Evolutionary conservation across 139 green algal genomes (phyloP).

Genomic region (Coelastrella sp.): DNA sequence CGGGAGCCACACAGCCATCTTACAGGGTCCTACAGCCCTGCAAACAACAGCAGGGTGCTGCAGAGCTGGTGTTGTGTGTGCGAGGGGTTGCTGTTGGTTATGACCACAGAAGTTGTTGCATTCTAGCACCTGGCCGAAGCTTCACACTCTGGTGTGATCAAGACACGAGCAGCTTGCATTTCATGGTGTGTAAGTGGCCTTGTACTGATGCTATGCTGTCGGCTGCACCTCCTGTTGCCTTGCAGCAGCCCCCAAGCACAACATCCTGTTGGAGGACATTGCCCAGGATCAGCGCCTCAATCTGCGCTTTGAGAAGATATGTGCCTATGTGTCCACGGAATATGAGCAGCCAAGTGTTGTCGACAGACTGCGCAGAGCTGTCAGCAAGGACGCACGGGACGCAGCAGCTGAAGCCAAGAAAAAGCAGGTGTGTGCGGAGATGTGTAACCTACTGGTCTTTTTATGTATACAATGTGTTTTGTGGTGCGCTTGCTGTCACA

Average conservation of each 20-base stretch:
- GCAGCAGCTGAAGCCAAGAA: slow-evolving; percentile 21
- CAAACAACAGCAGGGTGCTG: too few species aligned
- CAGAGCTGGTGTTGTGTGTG: too few species aligned
- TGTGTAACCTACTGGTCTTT: too few species aligned
- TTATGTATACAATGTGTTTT: too few species aligned
- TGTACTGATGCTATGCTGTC: too few species aligned
- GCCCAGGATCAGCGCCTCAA: slow-evolving; percentile 12
- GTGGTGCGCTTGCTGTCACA: too few species aligned
- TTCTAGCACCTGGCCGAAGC: neutral
- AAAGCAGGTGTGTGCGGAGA: slow-evolving; percentile 10
- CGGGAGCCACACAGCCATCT: too few species aligned
- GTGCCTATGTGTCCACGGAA: slow-evolving; percentile 27
- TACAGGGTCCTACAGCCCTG: too few species aligned
- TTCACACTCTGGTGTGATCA: too few species aligned
- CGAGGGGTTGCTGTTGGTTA: neutral
- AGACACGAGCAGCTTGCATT: too few species aligned
- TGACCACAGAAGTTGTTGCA: neutral
- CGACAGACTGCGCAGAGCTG: neutral
- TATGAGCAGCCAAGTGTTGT: slow-evolving; percentile 4
- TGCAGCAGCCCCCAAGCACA: neutral
- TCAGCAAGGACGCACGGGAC: neutral
- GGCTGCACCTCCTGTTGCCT: too few species aligned
- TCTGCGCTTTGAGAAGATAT: slow-evolving; percentile 36
- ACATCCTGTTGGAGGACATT: slow-evolving; percentile 26
- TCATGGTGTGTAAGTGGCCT: too few species aligned